Evolutionary conservation across 306 rosid genomes (phyloP).

Genomic region (Sindora glabra): DNA sequence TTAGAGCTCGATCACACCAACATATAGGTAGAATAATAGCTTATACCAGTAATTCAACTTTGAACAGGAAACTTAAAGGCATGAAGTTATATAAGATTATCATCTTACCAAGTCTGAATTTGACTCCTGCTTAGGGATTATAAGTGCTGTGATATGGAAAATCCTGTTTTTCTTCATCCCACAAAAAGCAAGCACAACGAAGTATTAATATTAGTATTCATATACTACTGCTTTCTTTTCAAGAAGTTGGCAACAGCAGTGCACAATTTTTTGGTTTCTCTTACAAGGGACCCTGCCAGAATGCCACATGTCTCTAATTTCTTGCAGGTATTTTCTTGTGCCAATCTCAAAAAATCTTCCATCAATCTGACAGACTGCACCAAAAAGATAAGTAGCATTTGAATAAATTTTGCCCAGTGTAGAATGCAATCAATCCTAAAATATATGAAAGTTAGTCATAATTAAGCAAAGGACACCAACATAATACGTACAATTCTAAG

Average conservation of each 20-base stretch:
- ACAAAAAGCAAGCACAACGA: constrained; percentile 29
- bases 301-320: constrained; percentile 94
- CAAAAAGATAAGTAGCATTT: not conserved
- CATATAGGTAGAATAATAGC: no score
- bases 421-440: constrained; percentile 7
- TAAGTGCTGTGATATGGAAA: constrained; percentile 84
- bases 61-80: no score
- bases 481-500: no score
- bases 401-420: no score
- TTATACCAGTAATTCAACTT: no score
- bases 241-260: no score
- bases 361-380: constrained; percentile 88
- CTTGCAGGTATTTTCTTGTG: constrained; percentile 66
- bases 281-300: constrained; percentile 95
- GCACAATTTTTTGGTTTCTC: constrained; percentile 14
- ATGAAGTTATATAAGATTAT: constrained; percentile 8
- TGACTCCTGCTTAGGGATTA: constrained; percentile 96
- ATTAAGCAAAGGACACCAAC: constrained; percentile 14
- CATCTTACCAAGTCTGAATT: constrained; percentile 90
- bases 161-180: constrained; percentile 96
- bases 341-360: constrained; percentile 88
- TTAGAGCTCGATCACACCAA: no score
- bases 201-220: constrained; percentile 15
- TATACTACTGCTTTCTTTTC: constrained; percentile 10
- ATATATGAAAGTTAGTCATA: constrained; percentile 8